Conservation (phyloP, 805 yeast species). For the Barnettozyma sucrosica region DNA sequence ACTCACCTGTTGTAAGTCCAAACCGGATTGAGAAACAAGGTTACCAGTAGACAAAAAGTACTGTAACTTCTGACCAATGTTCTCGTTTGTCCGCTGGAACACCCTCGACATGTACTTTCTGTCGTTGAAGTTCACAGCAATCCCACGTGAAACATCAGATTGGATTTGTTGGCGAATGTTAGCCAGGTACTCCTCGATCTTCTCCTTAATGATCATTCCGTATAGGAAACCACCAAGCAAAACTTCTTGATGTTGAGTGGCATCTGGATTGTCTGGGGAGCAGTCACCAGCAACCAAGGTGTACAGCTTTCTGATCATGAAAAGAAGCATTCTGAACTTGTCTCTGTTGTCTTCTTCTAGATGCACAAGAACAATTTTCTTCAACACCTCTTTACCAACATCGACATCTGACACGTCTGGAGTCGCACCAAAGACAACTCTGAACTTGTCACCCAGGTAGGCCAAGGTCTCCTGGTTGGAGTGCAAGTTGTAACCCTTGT, state of each 20-base stretch:
- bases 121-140: slow-evolving; percentile 78
- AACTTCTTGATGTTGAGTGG: slow-evolving; percentile 97
- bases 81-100: slow-evolving; percentile 76
- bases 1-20: slow-evolving; percentile 95
- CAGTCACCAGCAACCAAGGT: slow-evolving; percentile 96
- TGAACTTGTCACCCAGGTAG: slow-evolving; percentile 90
- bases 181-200: slow-evolving; percentile 86
- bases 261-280: slow-evolving; percentile 97
- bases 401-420: slow-evolving; percentile 85
- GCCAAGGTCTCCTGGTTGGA: slow-evolving; percentile 88
- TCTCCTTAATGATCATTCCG: slow-evolving; percentile 95
- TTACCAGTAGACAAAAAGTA: slow-evolving; percentile 96
- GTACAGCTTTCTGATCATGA: slow-evolving; percentile 94
- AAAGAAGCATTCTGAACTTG: slow-evolving; percentile 80
- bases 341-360: slow-evolving; percentile 62
- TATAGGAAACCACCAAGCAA: slow-evolving; percentile 92
- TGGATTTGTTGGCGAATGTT: slow-evolving; percentile 67
- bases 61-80: slow-evolving; percentile 90
- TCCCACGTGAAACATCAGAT: slow-evolving; percentile 73
- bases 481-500: slow-evolving; percentile 71
- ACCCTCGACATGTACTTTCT: slow-evolving; percentile 78
- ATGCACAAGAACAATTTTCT: slow-evolving; percentile 86
- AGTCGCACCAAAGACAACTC: slow-evolving; percentile 86
- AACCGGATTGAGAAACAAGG: slow-evolving; percentile 92
- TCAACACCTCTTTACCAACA: slow-evolving; percentile 80